Evolutionary conservation across 352 stramenopile species (phyloP).

Genomic region (Phytophthora macrochlamydospora): DNA sequence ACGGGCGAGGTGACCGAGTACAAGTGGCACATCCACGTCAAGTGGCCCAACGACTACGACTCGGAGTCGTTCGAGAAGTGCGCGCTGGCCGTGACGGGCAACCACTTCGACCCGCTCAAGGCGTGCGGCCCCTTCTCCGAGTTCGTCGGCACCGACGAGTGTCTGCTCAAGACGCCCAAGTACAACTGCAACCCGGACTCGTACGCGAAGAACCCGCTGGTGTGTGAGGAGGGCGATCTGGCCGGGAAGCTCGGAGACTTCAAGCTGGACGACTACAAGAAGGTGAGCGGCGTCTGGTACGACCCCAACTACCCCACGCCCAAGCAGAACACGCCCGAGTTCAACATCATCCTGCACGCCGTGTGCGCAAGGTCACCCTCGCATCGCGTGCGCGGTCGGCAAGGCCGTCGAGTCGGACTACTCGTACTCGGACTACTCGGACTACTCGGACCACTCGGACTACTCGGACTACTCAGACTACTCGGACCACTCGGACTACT

Average conservation of each 20-base stretch:
- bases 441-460: too few species aligned
- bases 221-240: conserved; percentile 68
- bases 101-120: conserved; percentile 67
- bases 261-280: conserved; percentile 30
- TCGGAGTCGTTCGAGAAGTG: conserved; percentile 52
- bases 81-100: conserved; percentile 38
- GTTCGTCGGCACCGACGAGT: conserved; percentile 43
- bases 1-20: conserved; percentile 37
- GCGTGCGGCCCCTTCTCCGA: conserved; percentile 62
- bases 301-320: conserved; percentile 45
- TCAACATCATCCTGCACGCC: conserved; percentile 57
- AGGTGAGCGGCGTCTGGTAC: conserved; percentile 19
- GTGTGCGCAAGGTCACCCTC: conserved; percentile 43
- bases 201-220: conserved; percentile 38
- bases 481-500: too few species aligned
- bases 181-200: conserved; percentile 48
- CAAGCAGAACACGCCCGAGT: conserved; percentile 43
- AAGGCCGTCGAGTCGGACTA: conserved; percentile 2
- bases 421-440: too few species aligned
- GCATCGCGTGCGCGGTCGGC: conserved; percentile 50
- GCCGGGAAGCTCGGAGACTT: conserved; percentile 55
- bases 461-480: too few species aligned
- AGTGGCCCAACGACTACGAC: conserved; percentile 37
- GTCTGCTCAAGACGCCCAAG: conserved; percentile 33
- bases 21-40: conserved; percentile 68